Conservation (phyloP, 2,329 filamentous ascomycete species). For the Verticillium dahliae region DNA sequence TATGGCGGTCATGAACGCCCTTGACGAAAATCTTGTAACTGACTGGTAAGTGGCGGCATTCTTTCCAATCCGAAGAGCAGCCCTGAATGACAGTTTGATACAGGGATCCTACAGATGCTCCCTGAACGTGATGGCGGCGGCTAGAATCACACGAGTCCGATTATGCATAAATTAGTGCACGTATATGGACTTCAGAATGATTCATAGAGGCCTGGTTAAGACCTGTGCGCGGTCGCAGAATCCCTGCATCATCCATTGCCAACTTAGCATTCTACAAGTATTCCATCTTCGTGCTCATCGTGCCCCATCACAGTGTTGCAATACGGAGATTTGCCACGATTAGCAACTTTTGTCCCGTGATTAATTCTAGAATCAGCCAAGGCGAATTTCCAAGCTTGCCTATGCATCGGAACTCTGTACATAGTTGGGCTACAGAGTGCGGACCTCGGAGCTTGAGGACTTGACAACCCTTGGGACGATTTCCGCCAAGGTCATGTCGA, state of each 20-base stretch:
- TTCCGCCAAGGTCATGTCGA: slow-evolving; percentile 44
- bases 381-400: background rate
- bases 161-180: too few species aligned
- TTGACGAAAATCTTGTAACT: slow-evolving; percentile 69
- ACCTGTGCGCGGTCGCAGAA: too few species aligned
- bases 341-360: background rate
- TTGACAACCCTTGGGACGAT: slow-evolving; percentile 31
- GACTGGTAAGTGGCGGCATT: slow-evolving; percentile 41
- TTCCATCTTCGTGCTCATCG: background rate
- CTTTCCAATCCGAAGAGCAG: background rate
- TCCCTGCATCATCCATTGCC: too few species aligned
- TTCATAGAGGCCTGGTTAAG: too few species aligned
- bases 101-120: slow-evolving; percentile 24
- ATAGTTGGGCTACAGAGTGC: background rate
- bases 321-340: background rate
- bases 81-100: background rate
- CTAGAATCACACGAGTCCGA: background rate
- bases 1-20: slow-evolving; percentile 52
- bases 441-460: slow-evolving; percentile 1
- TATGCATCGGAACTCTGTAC: background rate
- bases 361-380: background rate
- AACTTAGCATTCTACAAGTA: too few species aligned
- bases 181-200: too few species aligned
- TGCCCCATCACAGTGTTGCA: background rate
- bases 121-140: slow-evolving; percentile 7